Evolutionary conservation across 73 alveolate genomes (phyloP).

Genomic region (Tetrahymena borealis): DNA sequence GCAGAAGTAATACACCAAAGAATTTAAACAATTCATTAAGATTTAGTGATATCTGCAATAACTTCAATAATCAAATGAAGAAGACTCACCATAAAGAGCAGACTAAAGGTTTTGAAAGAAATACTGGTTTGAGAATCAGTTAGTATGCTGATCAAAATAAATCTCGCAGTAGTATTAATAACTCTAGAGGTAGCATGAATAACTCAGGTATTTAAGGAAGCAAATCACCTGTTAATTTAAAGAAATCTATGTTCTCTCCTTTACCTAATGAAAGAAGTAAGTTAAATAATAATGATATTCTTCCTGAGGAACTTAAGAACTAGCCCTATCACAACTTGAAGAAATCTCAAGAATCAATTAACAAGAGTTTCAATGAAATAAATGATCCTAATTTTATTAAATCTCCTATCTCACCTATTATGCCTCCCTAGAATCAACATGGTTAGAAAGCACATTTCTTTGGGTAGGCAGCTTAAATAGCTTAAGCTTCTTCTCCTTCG

Average conservation of each 20-base stretch:
- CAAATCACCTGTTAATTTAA: neutral
- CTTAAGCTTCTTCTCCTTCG: neutral
- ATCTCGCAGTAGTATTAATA: neutral
- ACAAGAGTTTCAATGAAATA: neutral
- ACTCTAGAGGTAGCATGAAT: neutral
- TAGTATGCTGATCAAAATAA: neutral
- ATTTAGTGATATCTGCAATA: neutral
- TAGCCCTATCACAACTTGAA: neutral
- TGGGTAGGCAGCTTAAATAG: neutral
- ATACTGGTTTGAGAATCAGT: neutral
- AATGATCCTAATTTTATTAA: neutral
- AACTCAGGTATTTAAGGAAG: neutral
- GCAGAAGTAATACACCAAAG: neutral
- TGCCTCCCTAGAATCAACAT: neutral
- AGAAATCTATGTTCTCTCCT: neutral
- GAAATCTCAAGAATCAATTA: neutral
- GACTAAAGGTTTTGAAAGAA: neutral
- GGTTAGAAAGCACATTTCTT: neutral
- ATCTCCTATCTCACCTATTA: neutral
- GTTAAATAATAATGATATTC: neutral
- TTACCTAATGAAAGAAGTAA: neutral
- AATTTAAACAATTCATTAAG: neutral
- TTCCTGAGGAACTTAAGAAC: neutral
- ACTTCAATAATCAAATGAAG: neutral
- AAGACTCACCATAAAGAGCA: neutral